A percentile compares a stretch with the other conserved stretches of the same genome.
Conservation (phyloP, 257 asterid genomes). For the Hygrophila difformis region DNA sequence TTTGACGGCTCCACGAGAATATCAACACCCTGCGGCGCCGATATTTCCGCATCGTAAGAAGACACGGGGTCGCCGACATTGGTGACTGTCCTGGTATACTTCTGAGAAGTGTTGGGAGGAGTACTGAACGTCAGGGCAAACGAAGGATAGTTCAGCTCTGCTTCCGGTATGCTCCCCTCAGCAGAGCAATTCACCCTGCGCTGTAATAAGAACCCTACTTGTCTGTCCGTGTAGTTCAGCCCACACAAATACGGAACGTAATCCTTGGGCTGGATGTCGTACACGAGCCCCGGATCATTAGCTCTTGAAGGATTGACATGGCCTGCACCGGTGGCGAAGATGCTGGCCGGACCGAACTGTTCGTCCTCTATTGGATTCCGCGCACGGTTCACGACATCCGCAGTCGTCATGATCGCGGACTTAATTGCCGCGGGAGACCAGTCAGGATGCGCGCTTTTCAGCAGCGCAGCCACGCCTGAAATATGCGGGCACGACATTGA, state of each 20-base stretch:
- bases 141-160: slow-evolving; percentile 33
- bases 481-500: slow-evolving; percentile 55
- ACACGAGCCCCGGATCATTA: slow-evolving; percentile 7
- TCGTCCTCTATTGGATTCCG: slow-evolving; percentile 25
- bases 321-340: slow-evolving; percentile 34
- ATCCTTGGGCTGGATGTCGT: slow-evolving; percentile 30
- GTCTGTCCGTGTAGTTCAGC: slow-evolving; percentile 27
- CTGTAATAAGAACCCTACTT: slow-evolving; percentile 15
- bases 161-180: slow-evolving; percentile 22
- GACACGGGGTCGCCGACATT: slow-evolving; percentile 25
- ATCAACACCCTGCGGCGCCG: slow-evolving; percentile 19
- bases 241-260: no score
- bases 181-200: slow-evolving; percentile 20
- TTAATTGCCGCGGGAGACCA: no score
- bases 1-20: slow-evolving; percentile 24
- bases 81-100: slow-evolving; percentile 28
- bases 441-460: slow-evolving; percentile 28
- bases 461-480: slow-evolving; percentile 35
- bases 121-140: slow-evolving; percentile 18
- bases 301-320: slow-evolving; percentile 34
- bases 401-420: slow-evolving; percentile 46
- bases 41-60: slow-evolving; percentile 15
- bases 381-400: slow-evolving; percentile 22
- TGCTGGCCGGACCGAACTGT: slow-evolving; percentile 7
- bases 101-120: slow-evolving; percentile 14